Conservation (phyloP, 768 basidiomycete species). For the Psilocybe cyanescens region DNA sequence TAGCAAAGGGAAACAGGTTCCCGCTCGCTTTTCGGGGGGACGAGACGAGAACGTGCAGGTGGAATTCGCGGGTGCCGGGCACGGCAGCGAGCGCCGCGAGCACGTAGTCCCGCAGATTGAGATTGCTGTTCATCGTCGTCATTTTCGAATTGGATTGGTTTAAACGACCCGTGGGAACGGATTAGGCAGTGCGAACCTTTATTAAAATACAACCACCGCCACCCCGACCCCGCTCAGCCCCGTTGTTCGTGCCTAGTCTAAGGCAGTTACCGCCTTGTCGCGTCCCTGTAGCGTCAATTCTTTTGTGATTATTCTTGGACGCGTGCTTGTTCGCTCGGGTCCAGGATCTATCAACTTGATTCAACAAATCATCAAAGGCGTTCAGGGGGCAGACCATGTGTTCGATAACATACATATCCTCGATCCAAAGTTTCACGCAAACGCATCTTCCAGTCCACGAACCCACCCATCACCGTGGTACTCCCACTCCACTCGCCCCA, state of each 20-base stretch:
- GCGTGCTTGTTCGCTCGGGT: too few species aligned
- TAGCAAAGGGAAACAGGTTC: constrained; percentile 76
- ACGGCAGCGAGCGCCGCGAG: constrained; percentile 56
- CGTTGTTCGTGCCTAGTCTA: neutral
- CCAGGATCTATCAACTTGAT: too few species aligned
- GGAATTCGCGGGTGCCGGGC: constrained; percentile 72
- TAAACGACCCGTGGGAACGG: neutral
- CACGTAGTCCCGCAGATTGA: constrained; percentile 62
- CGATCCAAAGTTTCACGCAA: too few species aligned
- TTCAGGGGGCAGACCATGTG: too few species aligned
- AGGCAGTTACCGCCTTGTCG: too few species aligned
- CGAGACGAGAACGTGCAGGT: constrained; percentile 76
- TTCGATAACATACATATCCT: too few species aligned
- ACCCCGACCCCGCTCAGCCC: neutral
- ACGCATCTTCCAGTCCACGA: too few species aligned
- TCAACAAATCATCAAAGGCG: too few species aligned
- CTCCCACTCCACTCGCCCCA: too few species aligned
- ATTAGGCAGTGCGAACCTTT: neutral
- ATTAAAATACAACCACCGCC: neutral
- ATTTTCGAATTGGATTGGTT: neutral
- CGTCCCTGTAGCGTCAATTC: too few species aligned
- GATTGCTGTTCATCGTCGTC: neutral
- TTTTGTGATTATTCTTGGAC: too few species aligned
- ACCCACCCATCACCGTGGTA: too few species aligned
- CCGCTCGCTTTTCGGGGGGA: constrained; percentile 62